Base-by-base conservation (phyloP, 1,284 basidiomycete genomes). In the Puccinia triticina region DNA sequence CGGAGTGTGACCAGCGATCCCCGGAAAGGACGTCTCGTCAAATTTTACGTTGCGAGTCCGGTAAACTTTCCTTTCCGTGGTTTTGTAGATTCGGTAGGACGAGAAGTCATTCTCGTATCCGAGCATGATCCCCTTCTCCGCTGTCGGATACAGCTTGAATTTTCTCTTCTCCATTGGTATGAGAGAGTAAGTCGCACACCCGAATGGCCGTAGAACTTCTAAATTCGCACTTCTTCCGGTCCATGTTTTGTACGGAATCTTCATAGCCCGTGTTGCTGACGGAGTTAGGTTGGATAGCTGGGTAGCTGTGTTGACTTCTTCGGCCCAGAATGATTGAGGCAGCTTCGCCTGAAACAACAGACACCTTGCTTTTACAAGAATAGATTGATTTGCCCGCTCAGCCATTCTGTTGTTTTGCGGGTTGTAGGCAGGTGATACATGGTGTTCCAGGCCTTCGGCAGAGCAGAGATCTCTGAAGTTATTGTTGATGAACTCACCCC, bases 281-380 rank as follows among this genome's bases (percentile, higher is more conserved):
- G 59, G 59, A 11, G 10, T 32, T 4, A 64, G 59, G 29, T 64
- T 64, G 4, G 59, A 64, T n/a, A 64, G 59, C 14, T 26, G 29
- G 11, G 59, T 64, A n/a, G 75, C 75, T 18, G 67, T 71, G 16
- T 71, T 71, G n/a, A 71, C 34, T 43, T 3, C 67, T 43, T 71
- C 67, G 7, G 46, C 37, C 37, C 67, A 71, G 40, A 71, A 71
- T 18, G 40, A 34, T 40, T 26, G 4, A 18, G 67, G 67, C n/a
- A 71, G 18, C n/a, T 71, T 71, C 8, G 67, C 40, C 23, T 71
- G 67, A 14, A 23, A 3, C 4, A 69, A 7, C 7, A 69, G 32
- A 43, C 32, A 32, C 7, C n/a, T 3, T 7, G 67, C 67, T 43
- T 71, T 71, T 11, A 46, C n/a, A 7, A 57, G 8, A 11, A 74